Percentiles rank a stretch among this genome's conserved stretches.
phyloP scores from a whole-genome alignment of 2,329 filamentous ascomycete species.

The Microsporum ferrugineum region DNA sequence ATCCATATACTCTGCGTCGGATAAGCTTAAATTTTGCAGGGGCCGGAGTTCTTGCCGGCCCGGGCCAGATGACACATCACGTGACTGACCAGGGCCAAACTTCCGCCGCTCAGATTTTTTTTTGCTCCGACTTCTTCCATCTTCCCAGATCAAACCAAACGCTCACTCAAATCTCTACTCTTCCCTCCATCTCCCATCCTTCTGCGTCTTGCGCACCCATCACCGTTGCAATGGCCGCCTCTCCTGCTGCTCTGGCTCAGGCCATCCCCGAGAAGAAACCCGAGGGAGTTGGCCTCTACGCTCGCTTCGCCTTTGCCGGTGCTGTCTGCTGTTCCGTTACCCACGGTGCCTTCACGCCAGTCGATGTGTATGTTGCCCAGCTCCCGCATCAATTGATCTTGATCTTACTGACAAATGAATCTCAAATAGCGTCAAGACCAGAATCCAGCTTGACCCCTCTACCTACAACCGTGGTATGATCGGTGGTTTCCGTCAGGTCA shows the following conservation, averaged over 20 bases:
- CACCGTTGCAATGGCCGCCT: conserved; percentile 8
- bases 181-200: not conserved
- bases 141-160: not conserved
- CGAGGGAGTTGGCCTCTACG: conserved; percentile 63
- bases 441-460: conserved; percentile 81
- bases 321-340: conserved; percentile 97
- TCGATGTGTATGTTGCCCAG: conserved; percentile 81
- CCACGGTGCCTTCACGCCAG: conserved; percentile 90
- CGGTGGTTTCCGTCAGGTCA: conserved; percentile 76
- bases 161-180: not conserved
- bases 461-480: conserved; percentile 84
- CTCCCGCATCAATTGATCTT: not conserved
- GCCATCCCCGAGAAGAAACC: conserved; percentile 9
- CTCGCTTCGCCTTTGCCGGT: conserved; percentile 91
- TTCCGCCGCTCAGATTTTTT: conserved; percentile 3
- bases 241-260: conserved; percentile 13
- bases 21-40: not conserved
- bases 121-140: not conserved
- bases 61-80: not conserved
- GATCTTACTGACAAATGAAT: not conserved
- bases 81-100: not conserved
- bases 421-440: conserved; percentile 68
- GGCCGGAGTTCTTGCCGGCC: not conserved
- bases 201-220: not conserved
- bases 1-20: not conserved